Evolutionary conservation across 352 stramenopile genomes (phyloP).

Genomic region (Pythium guiyangense): DNA sequence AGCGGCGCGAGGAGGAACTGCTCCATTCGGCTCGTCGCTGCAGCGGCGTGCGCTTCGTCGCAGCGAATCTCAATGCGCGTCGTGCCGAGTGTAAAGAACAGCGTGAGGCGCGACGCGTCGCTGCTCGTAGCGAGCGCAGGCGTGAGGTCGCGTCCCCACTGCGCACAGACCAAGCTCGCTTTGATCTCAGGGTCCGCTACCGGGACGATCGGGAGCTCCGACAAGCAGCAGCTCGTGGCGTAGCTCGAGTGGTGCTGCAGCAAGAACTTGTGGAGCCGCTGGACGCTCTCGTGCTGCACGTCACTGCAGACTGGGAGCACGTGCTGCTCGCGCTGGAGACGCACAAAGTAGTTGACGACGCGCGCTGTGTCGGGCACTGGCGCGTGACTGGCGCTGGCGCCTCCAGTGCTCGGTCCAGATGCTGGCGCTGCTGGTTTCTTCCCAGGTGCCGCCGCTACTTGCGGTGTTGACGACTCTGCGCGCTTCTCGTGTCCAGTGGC

Average conservation of each 20-base stretch:
- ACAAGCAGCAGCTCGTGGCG: constrained; percentile 44
- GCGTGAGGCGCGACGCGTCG: constrained; percentile 11
- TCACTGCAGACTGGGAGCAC: constrained; percentile 28
- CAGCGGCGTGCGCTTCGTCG: constrained; percentile 13
- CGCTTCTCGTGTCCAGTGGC: constrained; percentile 2
- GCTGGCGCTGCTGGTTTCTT: constrained; percentile 9
- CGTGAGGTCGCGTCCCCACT: constrained; percentile 55
- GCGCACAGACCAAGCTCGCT: constrained; percentile 45
- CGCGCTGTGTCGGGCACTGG: constrained; percentile 14
- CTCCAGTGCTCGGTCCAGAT: neutral
- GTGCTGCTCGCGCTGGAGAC: constrained; percentile 37
- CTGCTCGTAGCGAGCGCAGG: constrained; percentile 25
- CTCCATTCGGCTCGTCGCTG: constrained; percentile 30
- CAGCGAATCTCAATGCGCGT: constrained; percentile 28
- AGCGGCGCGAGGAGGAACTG: constrained; percentile 42
- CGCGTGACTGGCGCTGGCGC: neutral
- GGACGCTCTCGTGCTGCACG: constrained; percentile 28
- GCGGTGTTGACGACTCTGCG: no score
- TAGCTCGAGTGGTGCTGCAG: constrained; percentile 57
- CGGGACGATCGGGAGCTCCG: constrained; percentile 35
- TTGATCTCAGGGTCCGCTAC: constrained; percentile 50
- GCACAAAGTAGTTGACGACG: constrained; percentile 65
- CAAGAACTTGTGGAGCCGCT: constrained; percentile 55
- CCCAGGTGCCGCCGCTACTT: neutral
- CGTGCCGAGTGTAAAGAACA: constrained; percentile 66